Evolutionary conservation across 1,284 basidiomycete genomes (phyloP).

Genomic region (Cutaneotrichosporon daszewskae): DNA sequence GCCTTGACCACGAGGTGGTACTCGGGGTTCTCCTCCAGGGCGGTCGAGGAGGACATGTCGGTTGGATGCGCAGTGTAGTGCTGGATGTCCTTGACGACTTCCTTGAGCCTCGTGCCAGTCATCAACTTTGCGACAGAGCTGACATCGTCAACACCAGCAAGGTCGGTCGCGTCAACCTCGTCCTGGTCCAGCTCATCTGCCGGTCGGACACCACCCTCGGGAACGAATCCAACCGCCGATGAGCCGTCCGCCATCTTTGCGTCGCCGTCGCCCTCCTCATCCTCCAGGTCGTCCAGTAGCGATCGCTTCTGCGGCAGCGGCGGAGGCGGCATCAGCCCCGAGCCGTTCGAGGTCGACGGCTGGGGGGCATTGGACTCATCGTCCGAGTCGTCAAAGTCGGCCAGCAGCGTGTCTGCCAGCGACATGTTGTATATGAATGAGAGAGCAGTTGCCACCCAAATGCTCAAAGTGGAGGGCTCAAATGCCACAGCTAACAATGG

Average conservation of each 20-base stretch:
- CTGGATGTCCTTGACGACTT: conserved; percentile 86
- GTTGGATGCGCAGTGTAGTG: conserved; percentile 71
- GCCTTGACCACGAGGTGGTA: conserved; percentile 94
- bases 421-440: conserved; percentile 34
- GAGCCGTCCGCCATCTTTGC: conserved; percentile 40
- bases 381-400: conserved; percentile 48
- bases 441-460: background rate
- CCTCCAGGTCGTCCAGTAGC: conserved; percentile 13
- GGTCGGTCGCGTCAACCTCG: conserved; percentile 86
- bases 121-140: conserved; percentile 82
- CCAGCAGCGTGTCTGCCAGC: conserved; percentile 47
- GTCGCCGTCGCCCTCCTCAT: conserved; percentile 20
- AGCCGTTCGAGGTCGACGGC: conserved; percentile 21
- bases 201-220: conserved; percentile 83
- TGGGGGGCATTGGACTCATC: conserved; percentile 26
- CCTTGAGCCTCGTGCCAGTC: conserved; percentile 73
- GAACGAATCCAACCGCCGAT: conserved; percentile 56
- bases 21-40: conserved; percentile 84
- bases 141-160: conserved; percentile 75
- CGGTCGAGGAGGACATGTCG: conserved; percentile 62
- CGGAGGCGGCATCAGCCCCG: conserved; percentile 11
- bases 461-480: background rate
- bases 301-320: conserved; percentile 12
- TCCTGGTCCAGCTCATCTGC: conserved; percentile 89
- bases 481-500: too few species aligned